A percentile compares a stretch with the other conserved stretches of the same genome.
These are phyloP conservation scores for Elsinoe perseae DNA, from an alignment of 2,329 filamentous ascomycete species.

Conservation along the genomic window DNA sequence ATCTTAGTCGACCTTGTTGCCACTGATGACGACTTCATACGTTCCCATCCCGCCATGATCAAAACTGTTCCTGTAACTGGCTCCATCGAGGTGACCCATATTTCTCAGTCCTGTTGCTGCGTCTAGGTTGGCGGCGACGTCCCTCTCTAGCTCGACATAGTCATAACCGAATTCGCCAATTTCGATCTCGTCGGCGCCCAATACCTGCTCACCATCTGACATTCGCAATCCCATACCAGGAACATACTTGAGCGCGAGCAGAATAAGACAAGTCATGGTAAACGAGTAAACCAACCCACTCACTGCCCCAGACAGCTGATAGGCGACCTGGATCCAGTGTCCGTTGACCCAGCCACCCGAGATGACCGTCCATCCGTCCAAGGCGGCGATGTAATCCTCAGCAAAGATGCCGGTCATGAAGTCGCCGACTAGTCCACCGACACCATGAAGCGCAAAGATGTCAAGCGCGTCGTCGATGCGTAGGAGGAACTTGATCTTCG, in stretches of 20 bases:
- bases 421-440: conserved; percentile 75
- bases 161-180: conserved; percentile 86
- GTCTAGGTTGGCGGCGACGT: conserved; percentile 66
- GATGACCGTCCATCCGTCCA: conserved; percentile 63
- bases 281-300: conserved; percentile 62
- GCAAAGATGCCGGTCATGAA: conserved; percentile 68
- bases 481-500: conserved; percentile 72
- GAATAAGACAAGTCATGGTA: conserved; percentile 63
- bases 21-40: conserved; percentile 11
- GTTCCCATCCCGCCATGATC: not conserved
- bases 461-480: conserved; percentile 82
- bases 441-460: conserved; percentile 81
- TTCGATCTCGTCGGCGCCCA: conserved; percentile 85
- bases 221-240: conserved; percentile 73
- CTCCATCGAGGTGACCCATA: not conserved
- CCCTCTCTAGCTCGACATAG: conserved; percentile 79
- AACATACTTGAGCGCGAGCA: conserved; percentile 65
- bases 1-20: not conserved
- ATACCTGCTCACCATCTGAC: conserved; percentile 71
- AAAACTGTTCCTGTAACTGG: conserved; percentile 3
- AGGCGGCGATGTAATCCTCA: conserved; percentile 61
- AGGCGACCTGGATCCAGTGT: conserved; percentile 73
- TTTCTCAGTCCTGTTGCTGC: not conserved
- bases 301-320: conserved; percentile 57
- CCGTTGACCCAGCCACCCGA: conserved; percentile 70